Percentiles rank a stretch among this genome's conserved stretches.
phyloP scores from a whole-genome alignment of 345 rosid species.

The Ceriops tagal region DNA sequence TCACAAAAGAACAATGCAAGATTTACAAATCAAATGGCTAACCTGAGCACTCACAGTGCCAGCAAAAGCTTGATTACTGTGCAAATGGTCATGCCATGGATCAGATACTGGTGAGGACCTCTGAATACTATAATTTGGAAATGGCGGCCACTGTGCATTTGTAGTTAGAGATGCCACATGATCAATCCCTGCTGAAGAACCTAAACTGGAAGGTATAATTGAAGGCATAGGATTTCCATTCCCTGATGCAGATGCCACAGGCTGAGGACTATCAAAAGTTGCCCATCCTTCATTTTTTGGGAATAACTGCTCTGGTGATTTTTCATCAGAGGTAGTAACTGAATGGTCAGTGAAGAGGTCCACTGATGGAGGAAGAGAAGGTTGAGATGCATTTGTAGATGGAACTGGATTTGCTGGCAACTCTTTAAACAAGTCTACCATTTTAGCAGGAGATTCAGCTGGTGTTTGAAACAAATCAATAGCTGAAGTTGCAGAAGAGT shows the following conservation, averaged over 20 bases:
- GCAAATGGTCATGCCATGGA: constrained; percentile 48
- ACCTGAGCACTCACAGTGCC: constrained; percentile 44
- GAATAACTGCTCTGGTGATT: constrained; percentile 30
- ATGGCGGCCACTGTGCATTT: constrained; percentile 49
- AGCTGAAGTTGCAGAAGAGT: constrained; percentile 40
- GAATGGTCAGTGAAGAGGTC: constrained; percentile 52
- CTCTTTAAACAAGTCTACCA: constrained; percentile 38
- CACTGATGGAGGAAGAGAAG: constrained; percentile 39
- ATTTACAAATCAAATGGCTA: constrained; percentile 13
- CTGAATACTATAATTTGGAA: constrained; percentile 36
- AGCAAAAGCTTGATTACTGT: constrained; percentile 29
- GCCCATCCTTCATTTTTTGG: constrained; percentile 87
- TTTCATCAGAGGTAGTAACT: constrained; percentile 22
- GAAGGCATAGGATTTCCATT: constrained; percentile 28
- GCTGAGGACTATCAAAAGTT: constrained; percentile 64
- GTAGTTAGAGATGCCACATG: constrained; percentile 36
- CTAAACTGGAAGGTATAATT: constrained; percentile 21
- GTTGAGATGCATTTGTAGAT: constrained; percentile 37
- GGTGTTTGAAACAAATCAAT: constrained; percentile 66
- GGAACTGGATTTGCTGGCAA: constrained; percentile 27
- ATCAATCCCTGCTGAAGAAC: constrained; percentile 37
- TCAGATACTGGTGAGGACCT: constrained; percentile 37
- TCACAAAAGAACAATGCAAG: neutral
- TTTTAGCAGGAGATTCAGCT: constrained; percentile 36
- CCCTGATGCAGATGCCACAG: constrained; percentile 34